Base-by-base conservation (phyloP, 1,139 yeast genomes). In the Suhomyces bokatorum region DNA sequence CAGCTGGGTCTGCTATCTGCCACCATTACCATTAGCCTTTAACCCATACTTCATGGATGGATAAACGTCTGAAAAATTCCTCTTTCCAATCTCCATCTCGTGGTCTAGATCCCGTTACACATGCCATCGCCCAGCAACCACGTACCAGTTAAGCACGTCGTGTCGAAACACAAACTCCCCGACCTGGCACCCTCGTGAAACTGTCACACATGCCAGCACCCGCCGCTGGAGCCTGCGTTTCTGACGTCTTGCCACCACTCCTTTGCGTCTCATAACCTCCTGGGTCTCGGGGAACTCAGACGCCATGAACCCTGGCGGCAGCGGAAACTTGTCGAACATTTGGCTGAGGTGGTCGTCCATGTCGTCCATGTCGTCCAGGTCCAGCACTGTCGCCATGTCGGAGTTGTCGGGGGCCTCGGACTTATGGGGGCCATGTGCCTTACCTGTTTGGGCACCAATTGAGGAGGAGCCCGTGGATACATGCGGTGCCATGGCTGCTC, bases 231-330 rank as follows among this genome's bases (percentile, higher is more conserved):
- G 46, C 17, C 58, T 38, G 5, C 54, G 45, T 34, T 38, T 37
- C 40, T 54, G 55, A 4, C 58, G 47, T 30, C 46, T 45, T 20
- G 42, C 50, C 10, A 54, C 44, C 8, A 53, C 30, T 32, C 37
- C 29, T 20, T 55, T 36, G 29, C 56, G 37, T 27, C 51, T 32
- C 35, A 35, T 39, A 26, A 52, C 55, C 24, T 81, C 83, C 51
- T 81, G 87, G 0, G 87, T 80, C 13, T 67, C 66, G 1, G 88
- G 87, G 53, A 84, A 83, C 47, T 81, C 87, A 35, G 83, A 73
- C 36, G 75, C 63, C 62, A 80, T 83, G 60, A 75, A 81, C 1
- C 87, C 87, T 2, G 86, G 86, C 1, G 88, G 88, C 3, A 85
- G 78, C 40, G 77, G 78, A 22, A 79, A 76, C 54, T 77, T 67